A percentile compares a stretch with the other conserved stretches of the same genome.
Evolutionary conservation across 352 stramenopile genomes (phyloP).

Genomic region (Globisporangium megalacanthum): DNA sequence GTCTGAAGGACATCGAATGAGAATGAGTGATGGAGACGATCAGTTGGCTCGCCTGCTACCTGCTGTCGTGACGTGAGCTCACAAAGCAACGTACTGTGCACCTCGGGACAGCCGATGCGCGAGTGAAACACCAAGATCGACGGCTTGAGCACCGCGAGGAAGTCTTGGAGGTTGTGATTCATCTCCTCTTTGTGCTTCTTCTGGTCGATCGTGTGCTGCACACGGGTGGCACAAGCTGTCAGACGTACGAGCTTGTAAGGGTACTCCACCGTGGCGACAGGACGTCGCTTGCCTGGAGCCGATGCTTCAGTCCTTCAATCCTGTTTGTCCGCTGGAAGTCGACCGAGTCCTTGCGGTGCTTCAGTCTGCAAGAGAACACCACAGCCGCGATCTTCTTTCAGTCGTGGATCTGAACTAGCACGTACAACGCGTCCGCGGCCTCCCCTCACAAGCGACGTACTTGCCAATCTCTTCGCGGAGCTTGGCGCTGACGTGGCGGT

Average conservation of each 20-base stretch:
- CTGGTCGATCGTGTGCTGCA: constrained; percentile 47
- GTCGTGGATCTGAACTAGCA: too few species aligned
- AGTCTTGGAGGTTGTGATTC: constrained; percentile 62
- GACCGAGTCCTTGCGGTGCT: constrained; percentile 75
- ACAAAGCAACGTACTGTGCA: constrained; percentile 38
- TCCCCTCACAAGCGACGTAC: constrained; percentile 22
- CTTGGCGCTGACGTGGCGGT: constrained; percentile 58
- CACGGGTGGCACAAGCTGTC: neutral
- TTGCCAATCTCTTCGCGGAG: constrained; percentile 76
- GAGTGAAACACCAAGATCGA: constrained; percentile 55
- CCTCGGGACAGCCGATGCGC: constrained; percentile 63
- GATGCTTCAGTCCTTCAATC: constrained; percentile 59
- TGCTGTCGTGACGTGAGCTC: neutral
- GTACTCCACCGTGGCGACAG: too few species aligned
- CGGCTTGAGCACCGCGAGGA: constrained; percentile 59
- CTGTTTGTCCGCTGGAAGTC: constrained; percentile 76
- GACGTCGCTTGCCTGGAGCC: constrained; percentile 29
- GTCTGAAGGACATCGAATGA: constrained; percentile 18
- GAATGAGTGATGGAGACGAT: neutral
- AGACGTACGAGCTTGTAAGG: neutral
- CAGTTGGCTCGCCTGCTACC: neutral
- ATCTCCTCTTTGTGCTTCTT: constrained; percentile 75
- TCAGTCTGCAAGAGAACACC: constrained; percentile 33
- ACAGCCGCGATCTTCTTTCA: too few species aligned
- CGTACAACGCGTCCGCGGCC: too few species aligned